Evolutionary conservation across 2,329 filamentous ascomycete genomes (phyloP).

Genomic region (Penicillium concentricum): DNA sequence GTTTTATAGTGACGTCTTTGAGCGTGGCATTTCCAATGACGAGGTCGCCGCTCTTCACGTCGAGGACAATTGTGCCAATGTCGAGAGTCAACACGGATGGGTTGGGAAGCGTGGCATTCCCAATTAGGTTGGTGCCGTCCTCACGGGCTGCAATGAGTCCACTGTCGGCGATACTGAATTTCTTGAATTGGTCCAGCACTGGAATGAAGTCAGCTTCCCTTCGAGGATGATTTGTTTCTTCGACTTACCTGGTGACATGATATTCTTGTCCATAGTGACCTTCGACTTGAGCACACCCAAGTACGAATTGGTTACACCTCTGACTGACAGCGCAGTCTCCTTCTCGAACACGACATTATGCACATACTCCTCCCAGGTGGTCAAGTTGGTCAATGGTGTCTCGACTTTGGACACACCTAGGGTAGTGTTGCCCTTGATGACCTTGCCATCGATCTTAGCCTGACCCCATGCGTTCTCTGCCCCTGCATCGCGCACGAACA

Average conservation of each 20-base stretch:
- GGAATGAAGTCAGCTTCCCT: neutral
- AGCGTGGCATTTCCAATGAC: slow-evolving; percentile 53
- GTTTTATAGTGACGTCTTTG: slow-evolving; percentile 51
- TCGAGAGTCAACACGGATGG: slow-evolving; percentile 56
- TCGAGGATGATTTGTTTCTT: neutral
- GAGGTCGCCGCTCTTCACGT: slow-evolving; percentile 49
- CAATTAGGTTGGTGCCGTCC: slow-evolving; percentile 55
- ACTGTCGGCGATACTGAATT: slow-evolving; percentile 49
- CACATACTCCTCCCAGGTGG: slow-evolving; percentile 35
- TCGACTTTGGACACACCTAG: slow-evolving; percentile 23
- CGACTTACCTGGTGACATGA: slow-evolving; percentile 35
- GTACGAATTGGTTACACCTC: slow-evolving; percentile 30
- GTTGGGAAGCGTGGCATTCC: slow-evolving; percentile 57
- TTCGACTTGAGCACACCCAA: slow-evolving; percentile 34
- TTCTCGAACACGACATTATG: slow-evolving; percentile 31
- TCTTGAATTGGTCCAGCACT: slow-evolving; percentile 55
- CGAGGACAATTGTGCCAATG: slow-evolving; percentile 56
- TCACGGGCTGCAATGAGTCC: slow-evolving; percentile 39
- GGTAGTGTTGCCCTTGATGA: slow-evolving; percentile 38
- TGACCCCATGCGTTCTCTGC: slow-evolving; percentile 31
- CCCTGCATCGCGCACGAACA: slow-evolving; percentile 34
- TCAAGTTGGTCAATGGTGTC: slow-evolving; percentile 28
- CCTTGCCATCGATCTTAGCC: slow-evolving; percentile 22
- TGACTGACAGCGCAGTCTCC: slow-evolving; percentile 26
- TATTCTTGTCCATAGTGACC: slow-evolving; percentile 36